Percentiles rank a stretch among this genome's conserved stretches.
Conservation (phyloP, 192 early-diverging fungal genomes). For the Coemansia sp. region DNA sequence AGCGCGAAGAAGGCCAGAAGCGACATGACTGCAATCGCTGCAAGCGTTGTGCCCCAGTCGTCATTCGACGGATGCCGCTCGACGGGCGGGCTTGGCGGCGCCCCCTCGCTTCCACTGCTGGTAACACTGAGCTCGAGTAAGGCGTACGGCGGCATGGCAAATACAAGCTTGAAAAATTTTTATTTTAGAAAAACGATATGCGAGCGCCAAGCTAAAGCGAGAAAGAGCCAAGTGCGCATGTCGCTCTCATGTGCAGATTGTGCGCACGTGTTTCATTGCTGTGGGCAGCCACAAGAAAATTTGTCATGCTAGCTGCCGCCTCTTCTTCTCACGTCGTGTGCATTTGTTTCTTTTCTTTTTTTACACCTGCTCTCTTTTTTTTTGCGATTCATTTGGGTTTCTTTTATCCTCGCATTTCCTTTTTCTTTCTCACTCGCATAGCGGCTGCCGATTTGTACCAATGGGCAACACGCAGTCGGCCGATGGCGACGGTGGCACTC, state of each 20-base stretch:
- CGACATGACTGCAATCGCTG: conserved; percentile 48
- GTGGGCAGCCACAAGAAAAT: background rate
- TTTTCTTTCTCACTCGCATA: background rate
- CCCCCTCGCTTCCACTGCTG: conserved; percentile 2
- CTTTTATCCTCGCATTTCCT: background rate
- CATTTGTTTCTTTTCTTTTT: conserved; percentile 3
- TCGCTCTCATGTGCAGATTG: too few species aligned
- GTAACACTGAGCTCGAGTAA: background rate
- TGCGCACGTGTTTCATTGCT: background rate
- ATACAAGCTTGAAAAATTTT: too few species aligned
- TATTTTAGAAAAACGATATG: background rate
- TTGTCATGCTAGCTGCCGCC: background rate
- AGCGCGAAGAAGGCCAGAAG: conserved; percentile 38
- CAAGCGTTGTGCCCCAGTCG: conserved; percentile 51
- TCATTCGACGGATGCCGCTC: conserved; percentile 52
- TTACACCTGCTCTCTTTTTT: background rate
- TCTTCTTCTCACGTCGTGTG: conserved; percentile 1
- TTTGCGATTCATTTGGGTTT: background rate
- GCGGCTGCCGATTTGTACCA: background rate
- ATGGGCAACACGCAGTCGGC: conserved; percentile 57
- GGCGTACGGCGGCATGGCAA: background rate
- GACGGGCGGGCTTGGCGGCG: conserved; percentile 25
- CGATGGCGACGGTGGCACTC: conserved; percentile 35
- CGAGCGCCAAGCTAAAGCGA: conserved; percentile 1
- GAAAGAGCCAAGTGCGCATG: background rate